phyloP scores from a whole-genome alignment of 768 basidiomycete species.

The Pleurotus djamor region DNA sequence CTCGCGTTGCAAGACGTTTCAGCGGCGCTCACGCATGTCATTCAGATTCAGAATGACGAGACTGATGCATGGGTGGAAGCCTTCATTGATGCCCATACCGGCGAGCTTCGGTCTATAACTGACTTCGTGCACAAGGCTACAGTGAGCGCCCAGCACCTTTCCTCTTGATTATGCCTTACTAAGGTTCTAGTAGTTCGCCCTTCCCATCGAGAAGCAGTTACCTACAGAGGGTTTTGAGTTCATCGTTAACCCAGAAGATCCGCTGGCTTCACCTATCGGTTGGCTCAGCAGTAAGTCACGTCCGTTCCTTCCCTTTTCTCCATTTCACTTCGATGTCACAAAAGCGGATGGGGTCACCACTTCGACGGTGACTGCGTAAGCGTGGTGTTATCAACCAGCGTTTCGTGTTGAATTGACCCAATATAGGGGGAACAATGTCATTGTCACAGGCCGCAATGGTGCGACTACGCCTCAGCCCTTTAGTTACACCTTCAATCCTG shows the following conservation, averaged over 20 bases:
- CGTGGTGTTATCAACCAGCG: neutral
- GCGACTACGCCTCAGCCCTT: slow-evolving; percentile 40
- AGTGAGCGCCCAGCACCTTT: slow-evolving; percentile 16
- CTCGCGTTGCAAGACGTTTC: slow-evolving; percentile 34
- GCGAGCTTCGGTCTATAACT: slow-evolving; percentile 44
- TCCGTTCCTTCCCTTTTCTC: neutral
- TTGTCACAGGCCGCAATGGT: slow-evolving; percentile 24
- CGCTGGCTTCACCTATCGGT: slow-evolving; percentile 50
- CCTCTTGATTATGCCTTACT: neutral
- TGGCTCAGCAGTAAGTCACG: slow-evolving; percentile 37
- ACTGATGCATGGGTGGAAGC: slow-evolving; percentile 52
- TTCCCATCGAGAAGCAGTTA: slow-evolving; percentile 49
- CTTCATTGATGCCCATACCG: slow-evolving; percentile 53
- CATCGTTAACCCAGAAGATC: slow-evolving; percentile 52
- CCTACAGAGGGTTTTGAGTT: slow-evolving; percentile 48
- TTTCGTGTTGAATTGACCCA: neutral
- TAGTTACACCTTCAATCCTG: slow-evolving; percentile 31
- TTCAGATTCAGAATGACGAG: slow-evolving; percentile 28
- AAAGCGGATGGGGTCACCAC: slow-evolving; percentile 15
- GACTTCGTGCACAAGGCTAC: slow-evolving; percentile 48
- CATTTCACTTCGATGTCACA: neutral
- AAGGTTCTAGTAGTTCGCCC: slow-evolving; percentile 35
- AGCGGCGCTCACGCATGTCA: slow-evolving; percentile 33
- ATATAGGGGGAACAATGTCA: slow-evolving; percentile 35
- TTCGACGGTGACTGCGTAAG: slow-evolving; percentile 15